Conservation (phyloP, 805 yeast species). For the Priceomyces castillae region DNA sequence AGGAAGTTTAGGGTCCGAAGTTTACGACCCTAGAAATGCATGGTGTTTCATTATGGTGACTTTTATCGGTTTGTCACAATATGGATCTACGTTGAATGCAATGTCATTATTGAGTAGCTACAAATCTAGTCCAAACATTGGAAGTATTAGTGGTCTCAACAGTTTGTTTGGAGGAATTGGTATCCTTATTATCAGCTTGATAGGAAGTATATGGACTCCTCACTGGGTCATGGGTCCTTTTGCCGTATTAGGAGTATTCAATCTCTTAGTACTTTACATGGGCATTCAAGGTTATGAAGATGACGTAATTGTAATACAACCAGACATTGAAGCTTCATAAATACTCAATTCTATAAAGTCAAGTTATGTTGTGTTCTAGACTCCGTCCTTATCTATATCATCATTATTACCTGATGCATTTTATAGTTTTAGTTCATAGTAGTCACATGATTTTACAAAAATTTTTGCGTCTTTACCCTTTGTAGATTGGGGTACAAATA, state of each 20-base stretch:
- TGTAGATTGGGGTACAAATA: neutral
- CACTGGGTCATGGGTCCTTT: slow-evolving; percentile 59
- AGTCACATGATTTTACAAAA: neutral
- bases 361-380: too few species aligned
- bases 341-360: too few species aligned
- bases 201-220: slow-evolving; percentile 65
- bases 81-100: slow-evolving; percentile 59
- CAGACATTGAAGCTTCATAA: neutral
- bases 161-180: slow-evolving; percentile 71
- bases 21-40: slow-evolving; percentile 34
- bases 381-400: too few species aligned
- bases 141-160: slow-evolving; percentile 68
- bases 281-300: neutral
- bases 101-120: slow-evolving; percentile 51
- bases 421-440: neutral
- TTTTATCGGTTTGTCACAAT: slow-evolving; percentile 56
- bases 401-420: too few species aligned
- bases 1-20: slow-evolving; percentile 13
- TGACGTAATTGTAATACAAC: neutral
- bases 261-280: slow-evolving; percentile 9
- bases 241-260: slow-evolving; percentile 45
- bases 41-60: slow-evolving; percentile 41
- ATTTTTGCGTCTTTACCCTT: slow-evolving; percentile 1
- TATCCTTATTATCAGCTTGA: slow-evolving; percentile 52
- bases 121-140: slow-evolving; percentile 46